Base-by-base conservation (phyloP, 2,329 filamentous ascomycete species). In the Fusarium setosum region DNA sequence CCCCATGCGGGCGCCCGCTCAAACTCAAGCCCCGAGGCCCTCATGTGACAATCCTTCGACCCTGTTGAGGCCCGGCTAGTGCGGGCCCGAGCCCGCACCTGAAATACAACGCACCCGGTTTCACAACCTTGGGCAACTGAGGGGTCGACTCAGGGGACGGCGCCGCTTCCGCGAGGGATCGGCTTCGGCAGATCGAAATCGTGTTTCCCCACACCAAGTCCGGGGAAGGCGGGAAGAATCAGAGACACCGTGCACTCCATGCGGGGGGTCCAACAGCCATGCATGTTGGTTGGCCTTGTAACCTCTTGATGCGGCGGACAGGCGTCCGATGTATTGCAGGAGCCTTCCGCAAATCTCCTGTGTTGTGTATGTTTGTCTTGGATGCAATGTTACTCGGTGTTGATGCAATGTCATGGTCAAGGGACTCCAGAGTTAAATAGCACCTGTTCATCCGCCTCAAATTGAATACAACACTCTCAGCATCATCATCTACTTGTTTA, bases 71-170 rank as follows among this genome's bases (percentile, higher is more conserved):
- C 26, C n/a, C n/a, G 26, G 26, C 26, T 4, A 11, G 13, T 60
- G 60, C 68, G 67, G 68, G 65, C 26, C 59, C 67, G 67, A 31
- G 10, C 20, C 63, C 63, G 63, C 62, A 66, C 38, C 45, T 48
- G 34, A n/a, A 32, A 17, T 32, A 37, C 13, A 23, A n/a, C 10
- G 18, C 10, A 42, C 29, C 11, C 44, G 45, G 40, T n/a, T 20
- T 37, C 20, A 32, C 34, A 23, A 32, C 24, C 21, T 20, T 26
- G 23, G 9, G 12, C 12, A 51, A 52, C 31, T 45, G 29, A 47
- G 51, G 47, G 45, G 54, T 52, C 13, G 13, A n/a, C 29, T n/a
- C 21, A 57, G 45, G 44, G n/a, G 15, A 55, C 61, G 60, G 61
- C 23, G 45, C 40, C 54, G 38, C 48, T 17, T 31, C 60, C 60